Evolutionary conservation across 345 rosid genomes (phyloP), one percentile per base, ranked within the genome.

Genomic region (Cardiospermum halicacabum): DNA sequence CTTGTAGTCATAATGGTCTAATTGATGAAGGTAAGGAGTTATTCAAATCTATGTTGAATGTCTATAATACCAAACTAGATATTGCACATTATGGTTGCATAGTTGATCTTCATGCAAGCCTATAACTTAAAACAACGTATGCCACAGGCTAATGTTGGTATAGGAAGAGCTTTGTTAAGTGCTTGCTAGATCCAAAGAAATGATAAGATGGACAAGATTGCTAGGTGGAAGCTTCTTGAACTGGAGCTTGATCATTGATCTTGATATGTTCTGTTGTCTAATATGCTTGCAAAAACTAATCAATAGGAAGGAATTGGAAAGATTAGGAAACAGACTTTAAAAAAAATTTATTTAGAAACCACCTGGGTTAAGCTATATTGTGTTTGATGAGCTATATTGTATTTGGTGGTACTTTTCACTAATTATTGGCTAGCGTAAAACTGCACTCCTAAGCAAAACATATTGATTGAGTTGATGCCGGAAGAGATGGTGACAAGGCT

Each of bases 41-140:
- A 56, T 79, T 87, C 56, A 47, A 71, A 56, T 80, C 75, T 15
- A 87, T 82, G 85, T 50, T 42, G 48, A 34, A 66, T 64, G 79
- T 67, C 27, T 64, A 67, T 56, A 66, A 75, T n/a, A 40, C 80
- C 32, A 65, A 40, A 36, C 85, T 76, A 4, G 56, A 67, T 21
- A 64, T 74, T 56, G 87, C 81, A 65, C 94, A 83, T 66, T 87
- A 81, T 62, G 79, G 88, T 28, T 82, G 93, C 60, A 70, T 87
- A 72, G 77, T 81, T 34, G 88, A 85, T 68, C 81, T 87, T 55
- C 85, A 85, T 32, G 86, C 87, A n/a, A 68, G 94, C 90, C 64
- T 58, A 69, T 37, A 62, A 74, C 48, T 32, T 85, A 32, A 70
- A 83, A 18, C 69, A 60, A 62, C 63, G 34, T 2, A 83, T 87